A percentile compares a stretch with the other conserved stretches of the same genome.
Conservation (phyloP, 2,329 filamentous ascomycete genomes). For the Pleomassaria siparia region DNA sequence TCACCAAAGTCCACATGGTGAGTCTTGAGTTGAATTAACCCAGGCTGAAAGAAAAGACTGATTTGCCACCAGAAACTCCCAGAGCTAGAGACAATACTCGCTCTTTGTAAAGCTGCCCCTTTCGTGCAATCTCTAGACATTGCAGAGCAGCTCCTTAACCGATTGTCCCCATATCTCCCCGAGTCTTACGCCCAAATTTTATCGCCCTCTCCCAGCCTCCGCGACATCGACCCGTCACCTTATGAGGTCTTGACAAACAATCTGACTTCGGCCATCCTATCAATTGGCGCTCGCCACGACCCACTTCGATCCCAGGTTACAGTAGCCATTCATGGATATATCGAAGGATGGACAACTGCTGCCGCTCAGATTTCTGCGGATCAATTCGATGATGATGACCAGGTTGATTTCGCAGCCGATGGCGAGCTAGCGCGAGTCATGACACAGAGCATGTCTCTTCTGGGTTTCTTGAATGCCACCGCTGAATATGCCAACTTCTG, state of each 20-base stretch:
- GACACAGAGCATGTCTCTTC: slow-evolving; percentile 78
- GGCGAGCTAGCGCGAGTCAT: slow-evolving; percentile 64
- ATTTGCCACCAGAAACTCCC: slow-evolving; percentile 66
- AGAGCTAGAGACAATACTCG: slow-evolving; percentile 89
- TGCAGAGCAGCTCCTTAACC: slow-evolving; percentile 75
- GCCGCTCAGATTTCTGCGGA: slow-evolving; percentile 59
- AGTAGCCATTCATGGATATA: slow-evolving; percentile 69
- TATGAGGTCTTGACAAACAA: slow-evolving; percentile 81
- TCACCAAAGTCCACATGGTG: slow-evolving; percentile 43
- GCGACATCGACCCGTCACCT: slow-evolving; percentile 80
- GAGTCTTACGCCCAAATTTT: slow-evolving; percentile 82
- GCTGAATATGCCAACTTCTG: slow-evolving; percentile 80
- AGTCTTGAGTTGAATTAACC: slow-evolving; percentile 1
- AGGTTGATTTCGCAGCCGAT: slow-evolving; percentile 50
- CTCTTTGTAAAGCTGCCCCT: slow-evolving; percentile 87
- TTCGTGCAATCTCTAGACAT: slow-evolving; percentile 69
- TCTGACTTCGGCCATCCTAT: slow-evolving; percentile 78
- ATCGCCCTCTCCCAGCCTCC: slow-evolving; percentile 77
- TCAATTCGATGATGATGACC: slow-evolving; percentile 58
- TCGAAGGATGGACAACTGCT: slow-evolving; percentile 68
- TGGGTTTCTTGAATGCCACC: slow-evolving; percentile 85
- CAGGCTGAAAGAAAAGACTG: background rate
- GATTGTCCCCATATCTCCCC: slow-evolving; percentile 80
- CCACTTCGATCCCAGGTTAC: slow-evolving; percentile 67
- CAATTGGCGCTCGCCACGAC: slow-evolving; percentile 72